Evolutionary conservation across 2,329 filamentous ascomycete genomes (phyloP).

Genomic region (Fusarium zealandicum): DNA sequence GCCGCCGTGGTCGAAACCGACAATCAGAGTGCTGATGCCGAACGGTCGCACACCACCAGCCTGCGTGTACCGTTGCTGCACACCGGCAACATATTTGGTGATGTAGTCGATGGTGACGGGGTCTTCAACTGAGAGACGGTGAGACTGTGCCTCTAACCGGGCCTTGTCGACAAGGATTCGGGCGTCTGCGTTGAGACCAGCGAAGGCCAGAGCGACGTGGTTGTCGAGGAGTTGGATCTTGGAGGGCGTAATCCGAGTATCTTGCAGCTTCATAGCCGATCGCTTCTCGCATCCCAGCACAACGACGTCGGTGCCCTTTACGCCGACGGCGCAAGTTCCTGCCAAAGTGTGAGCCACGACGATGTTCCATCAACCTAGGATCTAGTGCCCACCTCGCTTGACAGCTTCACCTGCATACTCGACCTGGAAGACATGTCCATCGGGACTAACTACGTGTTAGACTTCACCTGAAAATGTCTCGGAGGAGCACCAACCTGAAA

Average conservation of each 20-base stretch:
- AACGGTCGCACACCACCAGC: conserved; percentile 98
- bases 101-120: conserved; percentile 99
- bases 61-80: conserved; percentile 99
- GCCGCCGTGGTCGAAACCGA: conserved; percentile 97
- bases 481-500: conserved; percentile 70
- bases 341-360: conserved; percentile 28
- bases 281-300: conserved; percentile 98
- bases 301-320: conserved; percentile 93
- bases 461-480: background rate
- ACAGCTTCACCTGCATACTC: conserved; percentile 99
- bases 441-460: conserved; percentile 75
- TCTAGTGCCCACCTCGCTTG: conserved; percentile 78
- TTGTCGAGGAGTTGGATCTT: conserved; percentile 97
- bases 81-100: conserved; percentile 96
- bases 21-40: conserved; percentile 95
- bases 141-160: conserved; percentile 94
- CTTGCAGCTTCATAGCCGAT: conserved; percentile 98
- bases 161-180: conserved; percentile 98
- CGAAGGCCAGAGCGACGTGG: conserved; percentile 96
- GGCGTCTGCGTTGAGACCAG: conserved; percentile 96
- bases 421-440: conserved; percentile 99
- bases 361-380: conserved; percentile 1
- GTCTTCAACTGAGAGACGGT: conserved; percentile 96
- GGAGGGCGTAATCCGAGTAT: conserved; percentile 97
- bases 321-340: conserved; percentile 97